Conservation (phyloP, 108 stramenopile genomes). For the Cyclostephanos tholiformis region DNA sequence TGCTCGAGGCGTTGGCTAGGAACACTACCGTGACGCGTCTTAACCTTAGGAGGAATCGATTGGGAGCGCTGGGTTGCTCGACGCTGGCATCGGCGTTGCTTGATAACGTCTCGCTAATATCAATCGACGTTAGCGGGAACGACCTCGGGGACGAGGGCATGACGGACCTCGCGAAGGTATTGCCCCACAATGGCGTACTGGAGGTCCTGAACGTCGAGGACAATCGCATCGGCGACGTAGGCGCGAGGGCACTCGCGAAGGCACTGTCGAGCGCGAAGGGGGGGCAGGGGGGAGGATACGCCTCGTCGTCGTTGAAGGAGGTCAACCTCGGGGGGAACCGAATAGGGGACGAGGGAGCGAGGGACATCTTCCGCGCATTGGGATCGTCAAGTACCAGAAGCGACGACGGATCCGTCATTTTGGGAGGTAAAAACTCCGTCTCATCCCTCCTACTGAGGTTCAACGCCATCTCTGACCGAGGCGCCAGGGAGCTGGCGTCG, state of each 20-base stretch:
- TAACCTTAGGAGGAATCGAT: conserved; percentile 28
- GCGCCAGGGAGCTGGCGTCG: conserved; percentile 38
- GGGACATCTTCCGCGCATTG: conserved; percentile 18
- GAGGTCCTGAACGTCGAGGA: conserved; percentile 7
- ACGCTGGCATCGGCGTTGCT: conserved; percentile 25
- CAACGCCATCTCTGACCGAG: conserved; percentile 28
- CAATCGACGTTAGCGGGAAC: conserved; percentile 27
- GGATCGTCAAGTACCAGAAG: not conserved
- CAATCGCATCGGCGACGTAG: conserved; percentile 31
- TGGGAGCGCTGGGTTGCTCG: conserved; percentile 25
- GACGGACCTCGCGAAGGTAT: conserved; percentile 11
- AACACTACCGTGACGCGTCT: conserved; percentile 20
- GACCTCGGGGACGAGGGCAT: conserved; percentile 27
- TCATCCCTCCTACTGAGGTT: conserved; percentile 3
- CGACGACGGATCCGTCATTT: not conserved
- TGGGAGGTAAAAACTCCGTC: conserved; percentile 17
- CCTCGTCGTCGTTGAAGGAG: conserved; percentile 7
- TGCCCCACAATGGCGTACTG: conserved; percentile 16
- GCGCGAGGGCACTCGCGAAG: conserved; percentile 23
- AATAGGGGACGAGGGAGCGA: conserved; percentile 41
- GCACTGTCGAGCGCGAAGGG: too few species aligned
- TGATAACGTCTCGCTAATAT: conserved; percentile 17
- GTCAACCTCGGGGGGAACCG: conserved; percentile 31
- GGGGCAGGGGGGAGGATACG: too few species aligned
- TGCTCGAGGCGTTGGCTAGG: conserved; percentile 16